Percentiles rank a stretch among this genome's conserved stretches.
phyloP scores from a whole-genome alignment of 129 eudicot genomes.

The Chrysanthemum makinoi region DNA sequence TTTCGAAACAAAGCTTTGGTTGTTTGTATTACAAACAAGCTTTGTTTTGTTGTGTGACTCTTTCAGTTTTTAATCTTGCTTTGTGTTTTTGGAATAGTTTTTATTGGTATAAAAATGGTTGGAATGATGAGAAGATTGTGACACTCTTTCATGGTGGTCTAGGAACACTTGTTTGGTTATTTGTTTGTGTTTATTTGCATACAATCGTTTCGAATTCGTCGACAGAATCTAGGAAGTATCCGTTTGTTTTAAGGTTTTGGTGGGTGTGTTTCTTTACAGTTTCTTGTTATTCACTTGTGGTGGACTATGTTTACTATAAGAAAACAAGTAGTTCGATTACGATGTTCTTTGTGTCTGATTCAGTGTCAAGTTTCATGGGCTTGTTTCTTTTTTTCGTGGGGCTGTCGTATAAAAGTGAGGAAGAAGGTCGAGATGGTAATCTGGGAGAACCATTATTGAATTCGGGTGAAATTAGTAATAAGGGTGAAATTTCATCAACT shows the following conservation, averaged over 20 bases:
- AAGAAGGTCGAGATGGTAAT: slow-evolving; percentile 26
- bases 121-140: slow-evolving; percentile 64
- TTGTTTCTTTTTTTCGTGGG: slow-evolving; percentile 60
- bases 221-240: slow-evolving; percentile 38
- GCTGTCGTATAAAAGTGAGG: slow-evolving; percentile 35
- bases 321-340: slow-evolving; percentile 24
- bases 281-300: slow-evolving; percentile 60
- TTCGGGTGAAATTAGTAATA: slow-evolving; percentile 34
- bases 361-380: slow-evolving; percentile 46
- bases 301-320: slow-evolving; percentile 45
- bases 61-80: slow-evolving; percentile 47
- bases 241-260: slow-evolving; percentile 65
- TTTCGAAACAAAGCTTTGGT: slow-evolving; percentile 27
- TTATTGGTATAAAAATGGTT: slow-evolving; percentile 70
- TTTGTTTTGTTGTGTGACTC: slow-evolving; percentile 40
- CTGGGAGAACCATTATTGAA: slow-evolving; percentile 73
- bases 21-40: slow-evolving; percentile 40
- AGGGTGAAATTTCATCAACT: slow-evolving; percentile 52
- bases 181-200: slow-evolving; percentile 44
- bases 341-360: slow-evolving; percentile 56
- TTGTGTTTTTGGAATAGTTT: slow-evolving; percentile 54
- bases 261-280: slow-evolving; percentile 58
- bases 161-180: slow-evolving; percentile 52
- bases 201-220: slow-evolving; percentile 26
- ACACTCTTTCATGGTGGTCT: slow-evolving; percentile 48